Percentiles rank a stretch among this genome's conserved stretches.
These are phyloP conservation scores for Paspalum notatum DNA, from an alignment of 176 grass and related monocot species.

Conservation along the genomic window DNA sequence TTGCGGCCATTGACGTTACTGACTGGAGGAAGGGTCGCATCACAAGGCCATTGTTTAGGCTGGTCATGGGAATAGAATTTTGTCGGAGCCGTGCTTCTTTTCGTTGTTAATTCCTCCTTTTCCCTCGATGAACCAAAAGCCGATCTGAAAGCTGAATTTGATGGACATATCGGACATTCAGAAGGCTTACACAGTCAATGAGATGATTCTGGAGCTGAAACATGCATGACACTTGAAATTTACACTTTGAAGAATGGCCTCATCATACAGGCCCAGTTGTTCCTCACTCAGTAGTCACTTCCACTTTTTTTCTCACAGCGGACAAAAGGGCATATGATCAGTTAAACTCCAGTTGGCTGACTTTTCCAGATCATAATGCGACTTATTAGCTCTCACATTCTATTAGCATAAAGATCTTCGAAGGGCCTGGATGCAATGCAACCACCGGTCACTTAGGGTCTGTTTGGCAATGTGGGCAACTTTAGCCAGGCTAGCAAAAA, in stretches of 20 bases:
- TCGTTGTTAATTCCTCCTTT: background rate
- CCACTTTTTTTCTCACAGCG: background rate
- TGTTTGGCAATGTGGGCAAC: too few species aligned
- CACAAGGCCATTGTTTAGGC: slow-evolving; percentile 27
- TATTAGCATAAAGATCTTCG: background rate
- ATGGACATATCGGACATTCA: background rate
- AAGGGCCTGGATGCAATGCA: slow-evolving; percentile 14
- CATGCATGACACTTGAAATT: background rate
- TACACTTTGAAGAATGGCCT: background rate
- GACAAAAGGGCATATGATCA: background rate
- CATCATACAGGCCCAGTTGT: background rate
- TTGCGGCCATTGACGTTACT: slow-evolving; percentile 27
- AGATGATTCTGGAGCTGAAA: background rate
- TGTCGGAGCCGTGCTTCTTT: background rate
- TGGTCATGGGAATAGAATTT: slow-evolving; percentile 44
- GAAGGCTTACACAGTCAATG: background rate
- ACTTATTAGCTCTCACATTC: background rate
- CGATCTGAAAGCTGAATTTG: slow-evolving; percentile 5
- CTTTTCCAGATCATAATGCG: background rate
- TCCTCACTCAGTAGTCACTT: background rate
- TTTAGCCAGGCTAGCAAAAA: too few species aligned
- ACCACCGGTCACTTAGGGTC: background rate
- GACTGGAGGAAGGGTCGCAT: slow-evolving; percentile 38
- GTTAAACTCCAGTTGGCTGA: background rate
- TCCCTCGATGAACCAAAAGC: background rate